Evolutionary conservation across 75 land plant genomes (phyloP), one percentile per base, ranked within the genome.

Genomic region (Gnetum montanum): DNA sequence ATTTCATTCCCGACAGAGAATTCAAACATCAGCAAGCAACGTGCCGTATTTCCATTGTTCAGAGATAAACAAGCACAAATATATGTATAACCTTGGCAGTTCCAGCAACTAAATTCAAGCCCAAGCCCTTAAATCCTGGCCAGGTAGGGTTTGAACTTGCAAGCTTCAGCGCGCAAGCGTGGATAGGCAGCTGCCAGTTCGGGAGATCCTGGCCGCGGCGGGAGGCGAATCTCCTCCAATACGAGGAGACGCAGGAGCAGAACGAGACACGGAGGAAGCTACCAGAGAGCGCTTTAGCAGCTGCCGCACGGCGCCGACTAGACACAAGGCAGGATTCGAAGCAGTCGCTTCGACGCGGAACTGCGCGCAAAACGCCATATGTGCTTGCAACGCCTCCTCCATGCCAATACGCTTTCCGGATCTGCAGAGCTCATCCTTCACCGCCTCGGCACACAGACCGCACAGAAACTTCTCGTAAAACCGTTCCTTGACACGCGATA

Each of bases 401-500:
- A 75, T 36, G 1, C 41, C 62, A 11, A 20, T 57, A 16, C 31
- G 52, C 33, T 27, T 61, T 28, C 66, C 67, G 1, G 49, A 53
- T 49, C 64, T 67, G 20, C 43, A 65, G 1, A 74, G 46, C 53
- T 84, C 88, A 23, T 84, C 88, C 11, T 75, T 70, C 2, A 80
- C 81, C 0, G 88, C 88, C 43, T 72, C 84, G 5, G 84, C 71
- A 45, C 88, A 84, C 50, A 84, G 59, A 46, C 88, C 88, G 38
- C 88, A 84, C 25, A 84, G 62, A 67, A 67, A 84, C 46, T 67
- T 70, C 34, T 84, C 88, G 19, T 70, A 75, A 24, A 71, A 84
- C 34, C 66, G 71, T 3, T 64, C 57, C 38, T 61, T 66, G 28
- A 80, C 73, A 2, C 59, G 61, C 23, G 44, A 48, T 1, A 80